These are phyloP conservation scores for Bruguiera gymnorhiza DNA, from an alignment of 345 rosid genomes.

Conservation along the genomic window DNA sequence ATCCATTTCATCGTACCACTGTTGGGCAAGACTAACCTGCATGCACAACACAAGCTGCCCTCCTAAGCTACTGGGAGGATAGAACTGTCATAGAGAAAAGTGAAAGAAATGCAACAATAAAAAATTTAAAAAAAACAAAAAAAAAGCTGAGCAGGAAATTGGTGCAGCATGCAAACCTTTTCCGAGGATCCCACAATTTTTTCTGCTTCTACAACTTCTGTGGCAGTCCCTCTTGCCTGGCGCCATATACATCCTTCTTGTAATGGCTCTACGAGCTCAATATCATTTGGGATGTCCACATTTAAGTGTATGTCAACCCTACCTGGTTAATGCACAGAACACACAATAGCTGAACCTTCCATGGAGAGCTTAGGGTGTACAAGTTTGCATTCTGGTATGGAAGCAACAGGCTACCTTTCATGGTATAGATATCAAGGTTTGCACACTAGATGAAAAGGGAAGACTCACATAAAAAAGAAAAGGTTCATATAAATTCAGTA, in stretches of 20 bases:
- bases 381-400: not conserved
- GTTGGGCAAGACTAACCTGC: slow-evolving; percentile 86
- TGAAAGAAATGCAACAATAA: not conserved
- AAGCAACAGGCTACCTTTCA: not conserved
- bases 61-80: slow-evolving; percentile 10
- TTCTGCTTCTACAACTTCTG: slow-evolving; percentile 40
- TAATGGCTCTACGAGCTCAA: slow-evolving; percentile 71
- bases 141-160: not conserved
- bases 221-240: slow-evolving; percentile 80
- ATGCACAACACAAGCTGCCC: slow-evolving; percentile 17
- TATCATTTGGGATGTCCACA: slow-evolving; percentile 59
- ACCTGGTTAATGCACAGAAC: slow-evolving; percentile 45
- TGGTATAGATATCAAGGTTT: not conserved
- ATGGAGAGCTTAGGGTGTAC: not conserved
- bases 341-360: not conserved
- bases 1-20: slow-evolving; percentile 90
- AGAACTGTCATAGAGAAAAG: not conserved
- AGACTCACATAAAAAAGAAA: not conserved
- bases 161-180: slow-evolving; percentile 40
- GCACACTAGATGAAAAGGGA: not conserved
- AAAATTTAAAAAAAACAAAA: not conserved
- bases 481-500: too few species aligned
- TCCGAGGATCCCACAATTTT: slow-evolving; percentile 44
- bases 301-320: slow-evolving; percentile 54
- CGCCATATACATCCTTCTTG: slow-evolving; percentile 79